These are phyloP conservation scores for Dothideomycetes sp. DNA, from an alignment of 2,329 filamentous ascomycete species.

Conservation along the genomic window DNA sequence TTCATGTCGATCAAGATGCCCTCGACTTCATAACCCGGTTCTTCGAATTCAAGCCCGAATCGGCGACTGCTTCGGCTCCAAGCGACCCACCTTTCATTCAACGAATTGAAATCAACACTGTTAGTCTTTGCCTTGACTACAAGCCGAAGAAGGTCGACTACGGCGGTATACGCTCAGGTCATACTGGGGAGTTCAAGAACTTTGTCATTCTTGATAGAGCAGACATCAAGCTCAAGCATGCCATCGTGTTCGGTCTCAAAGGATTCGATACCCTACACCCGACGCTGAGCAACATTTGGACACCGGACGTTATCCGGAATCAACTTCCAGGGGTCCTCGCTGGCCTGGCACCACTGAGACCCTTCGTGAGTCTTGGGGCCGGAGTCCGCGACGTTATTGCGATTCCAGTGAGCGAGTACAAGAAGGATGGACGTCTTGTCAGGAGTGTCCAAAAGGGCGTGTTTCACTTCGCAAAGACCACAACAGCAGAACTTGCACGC, in stretches of 20 bases:
- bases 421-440: slow-evolving; percentile 84
- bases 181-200: slow-evolving; percentile 98
- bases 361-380: slow-evolving; percentile 80
- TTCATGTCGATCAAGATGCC: slow-evolving; percentile 95
- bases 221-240: slow-evolving; percentile 73
- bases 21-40: slow-evolving; percentile 95
- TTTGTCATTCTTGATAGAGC: slow-evolving; percentile 87
- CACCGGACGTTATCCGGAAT: slow-evolving; percentile 78
- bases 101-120: slow-evolving; percentile 72
- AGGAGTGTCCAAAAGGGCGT: slow-evolving; percentile 89
- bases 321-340: slow-evolving; percentile 84
- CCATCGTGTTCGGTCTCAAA: slow-evolving; percentile 83
- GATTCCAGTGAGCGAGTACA: slow-evolving; percentile 84
- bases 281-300: slow-evolving; percentile 93
- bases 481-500: slow-evolving; percentile 86
- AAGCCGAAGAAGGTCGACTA: slow-evolving; percentile 99
- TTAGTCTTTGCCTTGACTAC: slow-evolving; percentile 84
- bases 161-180: slow-evolving; percentile 78
- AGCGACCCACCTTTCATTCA: slow-evolving; percentile 62
- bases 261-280: slow-evolving; percentile 86
- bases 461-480: slow-evolving; percentile 80
- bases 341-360: slow-evolving; percentile 79
- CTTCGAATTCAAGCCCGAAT: slow-evolving; percentile 92
- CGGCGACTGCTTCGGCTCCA: slow-evolving; percentile 30
- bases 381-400: slow-evolving; percentile 80